phyloP scores from a whole-genome alignment of 2,329 filamentous ascomycete genomes.

The Lecanicillium sp. region DNA sequence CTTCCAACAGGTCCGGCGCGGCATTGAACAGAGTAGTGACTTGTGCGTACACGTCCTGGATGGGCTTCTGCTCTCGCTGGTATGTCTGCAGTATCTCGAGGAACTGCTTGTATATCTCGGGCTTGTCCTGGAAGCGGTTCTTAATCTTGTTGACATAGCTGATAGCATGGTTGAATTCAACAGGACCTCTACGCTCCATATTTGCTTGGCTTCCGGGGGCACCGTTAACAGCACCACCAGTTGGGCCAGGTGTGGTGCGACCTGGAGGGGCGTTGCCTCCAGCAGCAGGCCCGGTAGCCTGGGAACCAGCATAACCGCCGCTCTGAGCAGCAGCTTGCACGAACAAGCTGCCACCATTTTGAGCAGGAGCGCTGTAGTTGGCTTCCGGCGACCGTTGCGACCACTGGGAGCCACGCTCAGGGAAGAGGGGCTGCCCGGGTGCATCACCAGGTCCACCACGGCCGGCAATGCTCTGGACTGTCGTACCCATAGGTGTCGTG shows the following conservation, averaged over 20 bases:
- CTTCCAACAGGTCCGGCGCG: conserved; percentile 88
- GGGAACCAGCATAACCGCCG: conserved; percentile 21
- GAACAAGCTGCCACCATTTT: conserved; percentile 42
- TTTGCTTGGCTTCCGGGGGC: conserved; percentile 50
- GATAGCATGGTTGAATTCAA: conserved; percentile 98
- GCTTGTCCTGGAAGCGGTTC: conserved; percentile 95
- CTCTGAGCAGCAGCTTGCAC: conserved; percentile 32
- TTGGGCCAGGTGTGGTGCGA: conserved; percentile 47
- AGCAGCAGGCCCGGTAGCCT: conserved; percentile 33
- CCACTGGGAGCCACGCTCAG: conserved; percentile 45
- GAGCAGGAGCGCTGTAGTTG: conserved; percentile 50
- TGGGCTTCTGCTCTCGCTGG: conserved; percentile 94
- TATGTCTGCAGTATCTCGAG: conserved; percentile 97
- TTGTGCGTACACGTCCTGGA: conserved; percentile 96
- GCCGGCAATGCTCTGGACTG: conserved; percentile 74
- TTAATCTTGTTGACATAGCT: conserved; percentile 99
- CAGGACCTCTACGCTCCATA: conserved; percentile 82
- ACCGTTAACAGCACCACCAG: conserved; percentile 47
- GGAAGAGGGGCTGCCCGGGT: conserved; percentile 37
- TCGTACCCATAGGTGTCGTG: conserved; percentile 96
- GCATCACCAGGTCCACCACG: conserved; percentile 40
- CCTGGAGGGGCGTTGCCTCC: conserved; percentile 51
- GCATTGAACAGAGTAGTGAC: conserved; percentile 91
- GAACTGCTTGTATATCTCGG: conserved; percentile 99
- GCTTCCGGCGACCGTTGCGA: conserved; percentile 50